Evolutionary conservation across 225 moss, liverwort and hornwort species (phyloP), one percentile per base, ranked within the genome.

Genomic region (Sphagnum contortum): DNA sequence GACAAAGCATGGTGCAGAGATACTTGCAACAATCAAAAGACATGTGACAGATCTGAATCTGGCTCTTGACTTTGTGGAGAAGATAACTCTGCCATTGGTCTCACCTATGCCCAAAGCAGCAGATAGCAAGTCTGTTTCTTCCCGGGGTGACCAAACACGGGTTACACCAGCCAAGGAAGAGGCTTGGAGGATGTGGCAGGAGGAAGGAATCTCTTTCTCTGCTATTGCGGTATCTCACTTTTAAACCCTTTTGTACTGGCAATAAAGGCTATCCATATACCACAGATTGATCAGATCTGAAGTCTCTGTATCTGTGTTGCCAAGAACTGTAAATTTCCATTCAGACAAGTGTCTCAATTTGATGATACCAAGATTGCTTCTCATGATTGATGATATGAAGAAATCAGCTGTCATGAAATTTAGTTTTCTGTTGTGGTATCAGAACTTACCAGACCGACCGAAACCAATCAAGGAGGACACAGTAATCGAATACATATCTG

Each of bases 101-200:
- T 66, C 67, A n/a, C 48, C 66, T 68, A 75, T 62, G 51, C 8
- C 76, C 55, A 85, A 70, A 73, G 66, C 72, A 51, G 66, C 72
- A 51, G 79, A 71, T 13, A 75, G 80, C 2, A 75, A 68, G 57
- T 10, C 63, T 8, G 59, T 62, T n/a, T 59, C 81, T 7, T 80
- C 62, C 0, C 69, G 48, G 64, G 79, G 66, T 7, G 79, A 87
- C 12, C 75, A 61, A 48, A 45, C 68, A 12, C 86, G 74, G 76
- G 55, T 92, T 7, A 81, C 83, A 49, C 79, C 81, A 48, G 77
- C 82, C 47, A 92, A 96, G 77, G 87, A 82, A 66, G 92, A 90
- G 68, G 90, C 96, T 61, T 96, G 96, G 96, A 87, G 66, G 62
- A 83, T 92, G 92, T 96, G 95, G 95, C 92, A 90, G 72, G 81